Conservation (phyloP, 2,329 filamentous ascomycete genomes). For the Aquanectria penicillioides region DNA sequence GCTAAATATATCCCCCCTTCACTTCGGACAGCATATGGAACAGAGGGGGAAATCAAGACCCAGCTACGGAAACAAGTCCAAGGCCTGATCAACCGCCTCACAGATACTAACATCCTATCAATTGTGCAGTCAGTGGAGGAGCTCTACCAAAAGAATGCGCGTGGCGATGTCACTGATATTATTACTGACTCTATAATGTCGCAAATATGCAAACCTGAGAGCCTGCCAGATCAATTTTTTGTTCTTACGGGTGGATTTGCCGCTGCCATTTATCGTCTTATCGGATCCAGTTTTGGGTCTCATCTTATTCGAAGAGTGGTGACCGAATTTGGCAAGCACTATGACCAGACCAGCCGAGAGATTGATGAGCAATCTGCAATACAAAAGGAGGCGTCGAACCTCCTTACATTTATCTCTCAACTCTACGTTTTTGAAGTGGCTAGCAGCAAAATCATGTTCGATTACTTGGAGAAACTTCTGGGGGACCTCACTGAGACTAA, state of each 20-base stretch:
- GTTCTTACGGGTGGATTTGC: conserved; percentile 92
- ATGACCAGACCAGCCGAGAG: conserved; percentile 56
- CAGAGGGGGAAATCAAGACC: conserved; percentile 72
- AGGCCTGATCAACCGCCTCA: conserved; percentile 90
- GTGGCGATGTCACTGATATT: conserved; percentile 87
- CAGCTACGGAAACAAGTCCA: conserved; percentile 84
- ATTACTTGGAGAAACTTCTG: conserved; percentile 86
- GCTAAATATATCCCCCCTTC: conserved; percentile 93
- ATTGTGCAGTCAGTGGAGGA: conserved; percentile 86
- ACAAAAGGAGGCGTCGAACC: conserved; percentile 66
- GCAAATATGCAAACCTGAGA: conserved; percentile 82
- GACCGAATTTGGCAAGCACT: conserved; percentile 76
- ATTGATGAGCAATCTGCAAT: conserved; percentile 52
- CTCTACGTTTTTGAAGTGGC: conserved; percentile 94
- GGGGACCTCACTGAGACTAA: conserved; percentile 82
- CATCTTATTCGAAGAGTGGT: conserved; percentile 84
- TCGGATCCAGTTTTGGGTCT: conserved; percentile 90
- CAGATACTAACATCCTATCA: conserved; percentile 87
- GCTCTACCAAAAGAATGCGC: conserved; percentile 83
- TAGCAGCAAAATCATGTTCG: conserved; percentile 84
- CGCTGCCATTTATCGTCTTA: conserved; percentile 84
- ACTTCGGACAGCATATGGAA: conserved; percentile 70
- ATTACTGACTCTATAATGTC: conserved; percentile 81
- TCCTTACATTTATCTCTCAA: conserved; percentile 84
- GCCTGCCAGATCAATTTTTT: conserved; percentile 86